Conservation (phyloP, 2,329 filamentous ascomycete genomes). For the Aspergillus phoenicis region DNA sequence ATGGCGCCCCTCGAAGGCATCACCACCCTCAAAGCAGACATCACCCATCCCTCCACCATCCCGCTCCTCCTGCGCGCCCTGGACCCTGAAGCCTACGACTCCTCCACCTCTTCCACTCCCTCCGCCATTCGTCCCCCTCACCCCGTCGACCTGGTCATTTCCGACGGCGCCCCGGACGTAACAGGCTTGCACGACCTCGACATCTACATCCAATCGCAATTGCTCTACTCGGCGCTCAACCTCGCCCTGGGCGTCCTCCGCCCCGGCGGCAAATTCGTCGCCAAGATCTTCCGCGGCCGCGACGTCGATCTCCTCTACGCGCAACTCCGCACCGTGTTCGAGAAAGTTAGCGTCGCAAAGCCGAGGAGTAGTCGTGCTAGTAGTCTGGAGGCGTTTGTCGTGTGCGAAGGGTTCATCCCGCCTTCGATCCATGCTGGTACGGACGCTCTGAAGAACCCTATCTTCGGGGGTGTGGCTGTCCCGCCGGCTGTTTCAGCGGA, state of each 20-base stretch:
- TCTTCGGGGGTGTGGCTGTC: conserved; percentile 43
- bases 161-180: conserved; percentile 93
- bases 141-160: conserved; percentile 89
- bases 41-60: conserved; percentile 94
- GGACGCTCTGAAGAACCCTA: conserved; percentile 40
- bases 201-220: conserved; percentile 95
- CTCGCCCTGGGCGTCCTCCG: conserved; percentile 89
- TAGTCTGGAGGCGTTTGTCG: conserved; percentile 94
- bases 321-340: conserved; percentile 89
- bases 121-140: conserved; percentile 61
- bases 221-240: conserved; percentile 92
- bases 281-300: conserved; percentile 93
- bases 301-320: conserved; percentile 96
- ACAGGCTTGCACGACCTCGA: conserved; percentile 96
- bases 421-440: conserved; percentile 50
- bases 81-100: conserved; percentile 67
- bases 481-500: conserved; percentile 32
- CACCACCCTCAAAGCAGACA: conserved; percentile 88
- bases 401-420: conserved; percentile 90
- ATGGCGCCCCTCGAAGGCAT: conserved; percentile 94
- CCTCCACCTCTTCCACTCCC: conserved; percentile 37
- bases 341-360: conserved; percentile 85
- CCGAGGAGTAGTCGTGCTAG: conserved; percentile 92
- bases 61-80: conserved; percentile 83
- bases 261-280: conserved; percentile 93